Evolutionary conservation across 2,329 filamentous ascomycete genomes (phyloP).

Genomic region (Fusarium sp.): DNA sequence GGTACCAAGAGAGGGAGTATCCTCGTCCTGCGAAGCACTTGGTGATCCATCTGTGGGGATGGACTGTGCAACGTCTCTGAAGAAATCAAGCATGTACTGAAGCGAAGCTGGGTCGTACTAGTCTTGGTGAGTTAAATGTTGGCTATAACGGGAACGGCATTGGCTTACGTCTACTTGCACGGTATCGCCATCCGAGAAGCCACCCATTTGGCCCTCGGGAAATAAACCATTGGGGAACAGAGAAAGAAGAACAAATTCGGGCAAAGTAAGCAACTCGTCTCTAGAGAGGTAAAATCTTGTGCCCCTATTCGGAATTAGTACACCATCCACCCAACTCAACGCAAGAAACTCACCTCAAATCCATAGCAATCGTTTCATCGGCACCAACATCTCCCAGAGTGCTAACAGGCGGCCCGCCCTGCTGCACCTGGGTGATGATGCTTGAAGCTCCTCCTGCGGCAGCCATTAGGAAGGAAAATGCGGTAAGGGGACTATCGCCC

Average conservation of each 20-base stretch:
- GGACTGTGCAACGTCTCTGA: conserved; percentile 94
- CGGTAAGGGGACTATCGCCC: conserved; percentile 89
- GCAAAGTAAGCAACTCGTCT: conserved; percentile 93
- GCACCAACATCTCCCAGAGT: conserved; percentile 87
- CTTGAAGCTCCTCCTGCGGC: conserved; percentile 95
- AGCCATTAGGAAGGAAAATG: conserved; percentile 98
- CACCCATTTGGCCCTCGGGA: conserved; percentile 94
- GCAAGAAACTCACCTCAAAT: conserved; percentile 77
- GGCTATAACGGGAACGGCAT: neutral
- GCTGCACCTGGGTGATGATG: conserved; percentile 99
- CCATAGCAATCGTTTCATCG: conserved; percentile 94
- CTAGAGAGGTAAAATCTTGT: conserved; percentile 93
- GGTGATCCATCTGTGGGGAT: conserved; percentile 82
- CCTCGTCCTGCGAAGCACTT: conserved; percentile 70
- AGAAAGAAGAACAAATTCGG: conserved; percentile 97
- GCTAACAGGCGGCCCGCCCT: conserved; percentile 89
- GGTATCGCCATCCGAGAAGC: conserved; percentile 90
- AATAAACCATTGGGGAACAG: conserved; percentile 98
- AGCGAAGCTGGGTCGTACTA: conserved; percentile 97
- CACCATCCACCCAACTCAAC: neutral
- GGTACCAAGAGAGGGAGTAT: conserved; percentile 74
- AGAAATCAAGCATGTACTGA: conserved; percentile 99
- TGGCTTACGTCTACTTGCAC: conserved; percentile 94
- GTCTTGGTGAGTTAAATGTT: conserved; percentile 20
- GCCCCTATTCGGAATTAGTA: conserved; percentile 69